These are phyloP conservation scores for Pyrenochaeta sp. DNA, from an alignment of 2,329 filamentous ascomycete genomes.

Conservation along the genomic window DNA sequence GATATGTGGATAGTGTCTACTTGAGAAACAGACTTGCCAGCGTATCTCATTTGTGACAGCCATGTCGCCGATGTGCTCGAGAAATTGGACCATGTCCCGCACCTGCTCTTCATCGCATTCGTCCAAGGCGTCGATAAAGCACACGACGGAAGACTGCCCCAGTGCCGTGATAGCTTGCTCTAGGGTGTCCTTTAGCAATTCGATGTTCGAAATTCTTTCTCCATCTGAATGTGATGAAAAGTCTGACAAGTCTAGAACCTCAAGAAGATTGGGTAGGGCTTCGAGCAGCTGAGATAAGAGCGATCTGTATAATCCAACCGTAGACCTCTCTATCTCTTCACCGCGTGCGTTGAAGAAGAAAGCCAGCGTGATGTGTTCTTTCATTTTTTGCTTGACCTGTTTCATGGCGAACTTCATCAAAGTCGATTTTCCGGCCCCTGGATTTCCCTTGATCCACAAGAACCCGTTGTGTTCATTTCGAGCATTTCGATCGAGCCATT, in stretches of 20 bases:
- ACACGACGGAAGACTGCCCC: conserved; percentile 14
- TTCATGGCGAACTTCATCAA: conserved; percentile 42
- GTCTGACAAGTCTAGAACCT: conserved; percentile 3
- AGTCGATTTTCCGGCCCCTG: conserved; percentile 48
- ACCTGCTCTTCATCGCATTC: conserved; percentile 56
- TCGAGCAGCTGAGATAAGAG: conserved; percentile 28
- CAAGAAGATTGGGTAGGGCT: conserved; percentile 9
- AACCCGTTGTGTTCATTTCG: conserved; percentile 26
- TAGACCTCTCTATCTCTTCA: conserved; percentile 17
- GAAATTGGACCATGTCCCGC: conserved; percentile 53
- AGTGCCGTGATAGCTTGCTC: conserved; percentile 9
- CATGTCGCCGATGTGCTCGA: conserved; percentile 49
- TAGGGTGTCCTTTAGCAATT: conserved; percentile 16
- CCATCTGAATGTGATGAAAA: conserved; percentile 8
- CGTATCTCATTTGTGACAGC: conserved; percentile 7
- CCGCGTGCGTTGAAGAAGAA: conserved; percentile 29
- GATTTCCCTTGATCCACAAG: conserved; percentile 46
- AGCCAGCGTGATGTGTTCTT: conserved; percentile 14
- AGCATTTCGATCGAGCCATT: conserved; percentile 45
- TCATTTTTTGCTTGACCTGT: conserved; percentile 17
- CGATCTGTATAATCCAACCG: conserved; percentile 29
- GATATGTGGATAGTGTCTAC: conserved; percentile 56
- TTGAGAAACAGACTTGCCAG: conserved; percentile 26
- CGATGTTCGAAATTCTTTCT: conserved; percentile 16
- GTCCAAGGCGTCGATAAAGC: conserved; percentile 55